Percentiles rank a stretch among this genome's conserved stretches.
These are phyloP conservation scores for Globisporangium heterothallicum DNA, from an alignment of 352 stramenopile genomes.

Conservation along the genomic window DNA sequence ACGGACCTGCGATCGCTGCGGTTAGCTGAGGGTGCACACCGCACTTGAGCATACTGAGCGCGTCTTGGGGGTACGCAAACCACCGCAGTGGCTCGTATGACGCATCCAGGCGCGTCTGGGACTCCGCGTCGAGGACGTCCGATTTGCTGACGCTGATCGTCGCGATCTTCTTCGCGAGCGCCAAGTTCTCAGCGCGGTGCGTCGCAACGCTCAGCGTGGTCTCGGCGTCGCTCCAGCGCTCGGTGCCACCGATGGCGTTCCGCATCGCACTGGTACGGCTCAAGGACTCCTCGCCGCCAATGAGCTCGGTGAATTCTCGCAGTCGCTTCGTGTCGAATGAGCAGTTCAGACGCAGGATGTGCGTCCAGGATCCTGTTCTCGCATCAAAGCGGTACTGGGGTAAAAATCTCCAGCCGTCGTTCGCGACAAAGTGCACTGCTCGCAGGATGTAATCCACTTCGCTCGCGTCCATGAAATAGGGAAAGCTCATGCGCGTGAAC, in stretches of 20 bases:
- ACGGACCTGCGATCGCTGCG: slow-evolving; percentile 30
- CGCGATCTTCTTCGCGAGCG: slow-evolving; percentile 25
- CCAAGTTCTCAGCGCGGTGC: slow-evolving; percentile 36
- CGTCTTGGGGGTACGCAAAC: slow-evolving; percentile 70
- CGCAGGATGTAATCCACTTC: slow-evolving; percentile 93
- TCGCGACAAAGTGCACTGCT: slow-evolving; percentile 91
- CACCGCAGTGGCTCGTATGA: slow-evolving; percentile 47
- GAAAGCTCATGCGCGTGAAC: slow-evolving; percentile 92
- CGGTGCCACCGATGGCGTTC: not conserved
- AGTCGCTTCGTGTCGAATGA: not conserved
- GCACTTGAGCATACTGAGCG: slow-evolving; percentile 85
- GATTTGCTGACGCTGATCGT: slow-evolving; percentile 12
- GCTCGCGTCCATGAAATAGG: slow-evolving; percentile 74
- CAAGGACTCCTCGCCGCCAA: not conserved
- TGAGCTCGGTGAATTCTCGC: not conserved
- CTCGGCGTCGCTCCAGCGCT: not conserved
- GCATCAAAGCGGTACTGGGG: slow-evolving; percentile 94
- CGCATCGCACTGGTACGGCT: not conserved
- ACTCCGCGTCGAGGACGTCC: slow-evolving; percentile 23
- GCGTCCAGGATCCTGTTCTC: slow-evolving; percentile 91
- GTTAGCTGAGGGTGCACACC: slow-evolving; percentile 68
- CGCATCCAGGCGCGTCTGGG: slow-evolving; percentile 41
- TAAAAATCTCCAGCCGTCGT: slow-evolving; percentile 91
- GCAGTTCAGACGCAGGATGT: slow-evolving; percentile 52
- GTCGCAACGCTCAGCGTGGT: not conserved